Base-by-base conservation (phyloP, 345 rosid species). In the Draba incana region DNA sequence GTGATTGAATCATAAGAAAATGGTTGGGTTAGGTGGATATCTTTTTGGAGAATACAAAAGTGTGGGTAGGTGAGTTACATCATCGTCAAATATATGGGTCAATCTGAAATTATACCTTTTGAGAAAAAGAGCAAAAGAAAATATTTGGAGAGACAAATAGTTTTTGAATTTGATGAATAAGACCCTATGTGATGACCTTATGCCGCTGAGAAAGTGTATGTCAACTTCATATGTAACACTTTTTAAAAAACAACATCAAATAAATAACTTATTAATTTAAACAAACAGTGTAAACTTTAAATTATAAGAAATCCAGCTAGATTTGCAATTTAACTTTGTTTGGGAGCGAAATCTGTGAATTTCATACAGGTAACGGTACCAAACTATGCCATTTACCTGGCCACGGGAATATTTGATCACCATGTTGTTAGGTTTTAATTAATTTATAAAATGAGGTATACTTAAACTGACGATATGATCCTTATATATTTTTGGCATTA, bases 81-180 rank as follows among this genome's bases (percentile, higher is more conserved):
- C 59, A 56, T 72, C 70, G 14, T 28, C 59, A 72, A 45, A 55
- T 72, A 64, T 72, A 48, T 54, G 65, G 37, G 59, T 65, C 71
- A 51, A 39, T 72, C 52, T 25, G 47, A 64, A 72, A 72, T 48
- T 49, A 64, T 57, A 43, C 59, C 59, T 57, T 72, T 64, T 56
- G n/a, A 37, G 45, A 45, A 55, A 71, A 72, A 20, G 47, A 63
- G 47, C 57, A 64, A 55, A 52, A 56, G 6, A 53, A 62, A 53
- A 62, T 71, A 62, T 62, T 51, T 61, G 68, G 68, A 61, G 61
- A 31, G 55, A 61, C 16, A 12, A 62, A 16, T 16, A 35, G 39
- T 35, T 14, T 45, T 62, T 44, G 23, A 54, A 43, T 62, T 53
- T 53, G 55, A 62, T 4, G 41, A 62, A n/a, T 44, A 62, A 47